Percentiles rank a stretch among this genome's conserved stretches.
Conservation (phyloP, 768 basidiomycete genomes). For the Crassisporium funariophilum region DNA sequence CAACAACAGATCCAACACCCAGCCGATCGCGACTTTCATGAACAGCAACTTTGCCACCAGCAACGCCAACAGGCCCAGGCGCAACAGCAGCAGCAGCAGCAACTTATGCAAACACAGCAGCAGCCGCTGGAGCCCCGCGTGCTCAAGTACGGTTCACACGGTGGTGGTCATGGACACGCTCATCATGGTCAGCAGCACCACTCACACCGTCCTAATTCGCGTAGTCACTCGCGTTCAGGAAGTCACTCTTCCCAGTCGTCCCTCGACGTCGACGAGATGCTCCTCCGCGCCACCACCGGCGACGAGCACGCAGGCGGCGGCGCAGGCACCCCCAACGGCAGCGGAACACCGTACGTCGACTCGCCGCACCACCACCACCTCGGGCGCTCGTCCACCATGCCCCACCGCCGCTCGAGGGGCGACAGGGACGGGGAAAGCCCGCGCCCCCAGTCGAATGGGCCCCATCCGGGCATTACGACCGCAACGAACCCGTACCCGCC, state of each 20-base stretch:
- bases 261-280: constrained; percentile 47
- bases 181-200: constrained; percentile 4
- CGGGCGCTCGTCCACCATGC: too few species aligned
- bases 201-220: constrained; percentile 12
- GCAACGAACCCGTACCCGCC: constrained; percentile 16
- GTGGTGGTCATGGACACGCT: too few species aligned
- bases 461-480: constrained; percentile 1
- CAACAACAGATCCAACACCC: not conserved
- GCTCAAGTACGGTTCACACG: too few species aligned
- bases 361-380: not conserved
- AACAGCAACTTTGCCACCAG: constrained; percentile 6
- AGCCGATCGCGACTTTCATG: constrained; percentile 1
- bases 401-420: not conserved
- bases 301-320: constrained; percentile 26
- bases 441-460: not conserved
- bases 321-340: not conserved
- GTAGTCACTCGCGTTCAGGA: constrained; percentile 30
- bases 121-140: too few species aligned
- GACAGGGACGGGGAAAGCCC: not conserved
- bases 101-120: constrained; percentile 7
- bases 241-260: constrained; percentile 39
- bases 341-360: not conserved
- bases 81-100: constrained; percentile 13
- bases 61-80: too few species aligned
- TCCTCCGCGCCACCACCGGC: constrained; percentile 38